These are phyloP conservation scores for Bruguiera gymnorhiza DNA, from an alignment of 345 rosid species.

Conservation along the genomic window DNA sequence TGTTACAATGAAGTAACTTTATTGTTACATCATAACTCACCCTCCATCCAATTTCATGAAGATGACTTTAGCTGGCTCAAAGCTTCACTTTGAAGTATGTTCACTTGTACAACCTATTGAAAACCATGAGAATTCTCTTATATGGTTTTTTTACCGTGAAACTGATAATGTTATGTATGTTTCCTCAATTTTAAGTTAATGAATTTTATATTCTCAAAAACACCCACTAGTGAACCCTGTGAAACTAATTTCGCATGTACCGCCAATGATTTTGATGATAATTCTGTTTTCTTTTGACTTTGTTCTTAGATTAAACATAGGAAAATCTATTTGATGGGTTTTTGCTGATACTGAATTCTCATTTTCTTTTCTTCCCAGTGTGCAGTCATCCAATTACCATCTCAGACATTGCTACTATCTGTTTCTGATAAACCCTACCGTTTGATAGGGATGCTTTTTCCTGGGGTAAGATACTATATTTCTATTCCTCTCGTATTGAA, in stretches of 20 bases:
- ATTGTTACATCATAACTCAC: no score
- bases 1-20: no score
- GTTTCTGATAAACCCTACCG: slow-evolving; percentile 93
- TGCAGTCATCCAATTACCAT: slow-evolving; percentile 94
- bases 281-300: background rate
- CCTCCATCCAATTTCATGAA: no score
- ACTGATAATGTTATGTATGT: no score
- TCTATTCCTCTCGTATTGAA: background rate
- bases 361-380: slow-evolving; percentile 42
- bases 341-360: slow-evolving; percentile 19
- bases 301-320: background rate
- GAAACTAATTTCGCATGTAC: background rate
- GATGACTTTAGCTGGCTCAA: no score
- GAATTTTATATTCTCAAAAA: background rate
- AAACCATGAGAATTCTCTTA: no score
- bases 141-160: no score
- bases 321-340: slow-evolving; percentile 2
- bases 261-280: background rate
- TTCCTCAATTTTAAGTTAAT: background rate
- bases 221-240: background rate
- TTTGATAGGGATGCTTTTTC: slow-evolving; percentile 96
- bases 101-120: no score
- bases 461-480: slow-evolving; percentile 61
- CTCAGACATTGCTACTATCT: slow-evolving; percentile 89
- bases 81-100: no score